Evolutionary conservation across 2,329 filamentous ascomycete species (phyloP).

Genomic region (Nakataea oryzae): DNA sequence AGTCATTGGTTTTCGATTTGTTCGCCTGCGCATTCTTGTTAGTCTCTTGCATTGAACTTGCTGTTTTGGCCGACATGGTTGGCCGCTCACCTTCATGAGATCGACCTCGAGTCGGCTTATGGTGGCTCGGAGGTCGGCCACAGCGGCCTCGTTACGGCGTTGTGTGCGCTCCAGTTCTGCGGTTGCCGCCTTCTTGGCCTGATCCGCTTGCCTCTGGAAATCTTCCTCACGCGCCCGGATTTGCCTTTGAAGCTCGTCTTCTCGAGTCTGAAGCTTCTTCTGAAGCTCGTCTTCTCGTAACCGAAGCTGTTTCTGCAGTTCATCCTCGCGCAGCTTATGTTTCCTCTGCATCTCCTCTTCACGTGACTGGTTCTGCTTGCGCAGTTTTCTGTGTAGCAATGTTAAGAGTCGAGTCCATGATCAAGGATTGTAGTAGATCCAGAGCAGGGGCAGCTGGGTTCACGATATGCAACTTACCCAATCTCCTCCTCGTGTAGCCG

Average conservation of each 20-base stretch:
- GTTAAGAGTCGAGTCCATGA: not conserved
- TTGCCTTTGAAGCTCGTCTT: slow-evolving; percentile 12
- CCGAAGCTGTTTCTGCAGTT: slow-evolving; percentile 7
- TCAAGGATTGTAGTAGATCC: not conserved
- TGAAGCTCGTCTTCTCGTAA: slow-evolving; percentile 10
- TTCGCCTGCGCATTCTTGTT: slow-evolving; percentile 31
- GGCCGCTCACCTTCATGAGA: slow-evolving; percentile 34
- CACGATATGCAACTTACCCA: slow-evolving; percentile 17
- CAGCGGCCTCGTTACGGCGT: slow-evolving; percentile 46
- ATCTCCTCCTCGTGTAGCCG: slow-evolving; percentile 56
- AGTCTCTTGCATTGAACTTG: not conserved
- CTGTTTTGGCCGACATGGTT: not conserved
- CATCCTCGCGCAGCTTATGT: slow-evolving; percentile 6
- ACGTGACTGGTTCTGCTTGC: slow-evolving; percentile 14
- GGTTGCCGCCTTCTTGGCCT: slow-evolving; percentile 35
- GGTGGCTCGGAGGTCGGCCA: slow-evolving; percentile 50
- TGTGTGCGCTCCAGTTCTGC: slow-evolving; percentile 37
- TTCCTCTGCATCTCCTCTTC: slow-evolving; percentile 9
- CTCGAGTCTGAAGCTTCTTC: slow-evolving; percentile 14
- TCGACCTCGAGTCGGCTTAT: slow-evolving; percentile 53
- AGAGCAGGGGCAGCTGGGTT: not conserved
- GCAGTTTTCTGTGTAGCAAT: not conserved
- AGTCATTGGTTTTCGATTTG: slow-evolving; percentile 49
- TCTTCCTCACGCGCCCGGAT: slow-evolving; percentile 4
- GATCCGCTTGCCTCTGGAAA: slow-evolving; percentile 20